phyloP scores from a whole-genome alignment of 306 rosid genomes.

The Potentilla sterilis region DNA sequence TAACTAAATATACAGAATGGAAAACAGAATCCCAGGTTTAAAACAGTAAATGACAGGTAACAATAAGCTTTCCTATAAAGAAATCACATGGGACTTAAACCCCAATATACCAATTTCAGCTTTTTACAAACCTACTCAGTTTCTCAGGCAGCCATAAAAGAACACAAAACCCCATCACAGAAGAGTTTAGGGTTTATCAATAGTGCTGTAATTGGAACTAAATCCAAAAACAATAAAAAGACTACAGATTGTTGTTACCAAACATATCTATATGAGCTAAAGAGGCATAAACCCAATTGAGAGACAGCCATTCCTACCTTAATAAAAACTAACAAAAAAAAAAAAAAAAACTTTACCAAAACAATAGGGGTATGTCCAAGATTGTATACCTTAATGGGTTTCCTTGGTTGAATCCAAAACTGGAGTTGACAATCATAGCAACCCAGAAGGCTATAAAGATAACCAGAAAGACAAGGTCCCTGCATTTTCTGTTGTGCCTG shows the following conservation, averaged over 20 bases:
- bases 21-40: background rate
- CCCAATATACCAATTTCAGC: slow-evolving; percentile 14
- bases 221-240: slow-evolving; percentile 13
- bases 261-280: slow-evolving; percentile 12
- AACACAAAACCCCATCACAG: background rate
- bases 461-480: slow-evolving; percentile 67
- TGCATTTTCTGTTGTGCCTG: slow-evolving; percentile 78
- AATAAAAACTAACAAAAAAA: slow-evolving; percentile 6
- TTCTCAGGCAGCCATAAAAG: slow-evolving; percentile 5
- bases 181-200: slow-evolving; percentile 5
- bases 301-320: slow-evolving; percentile 14
- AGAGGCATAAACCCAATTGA: slow-evolving; percentile 21
- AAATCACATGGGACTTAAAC: background rate
- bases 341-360: slow-evolving; percentile 3
- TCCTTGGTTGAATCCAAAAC: slow-evolving; percentile 90
- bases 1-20: background rate
- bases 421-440: slow-evolving; percentile 93
- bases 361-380: slow-evolving; percentile 24
- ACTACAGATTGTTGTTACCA: background rate
- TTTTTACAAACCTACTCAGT: slow-evolving; percentile 4
- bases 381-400: slow-evolving; percentile 69
- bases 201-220: background rate
- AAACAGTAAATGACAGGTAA: background rate
- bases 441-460: slow-evolving; percentile 89
- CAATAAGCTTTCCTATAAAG: background rate